Evolutionary conservation across 305 asterid genomes (phyloP).

Genomic region (Salvia sclarea): DNA sequence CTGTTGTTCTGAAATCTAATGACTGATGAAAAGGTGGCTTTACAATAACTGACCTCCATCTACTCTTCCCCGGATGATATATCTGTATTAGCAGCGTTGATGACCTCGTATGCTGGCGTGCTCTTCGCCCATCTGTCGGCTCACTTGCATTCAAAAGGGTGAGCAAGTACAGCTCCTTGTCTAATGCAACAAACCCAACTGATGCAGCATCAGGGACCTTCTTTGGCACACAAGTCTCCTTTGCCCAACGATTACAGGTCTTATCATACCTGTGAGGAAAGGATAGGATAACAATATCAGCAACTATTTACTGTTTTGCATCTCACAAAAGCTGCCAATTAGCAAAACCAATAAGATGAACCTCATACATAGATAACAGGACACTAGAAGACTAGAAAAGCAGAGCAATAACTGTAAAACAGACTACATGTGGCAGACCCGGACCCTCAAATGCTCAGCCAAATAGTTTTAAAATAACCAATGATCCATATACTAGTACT

Average conservation of each 20-base stretch:
- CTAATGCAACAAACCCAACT: slow-evolving; percentile 73
- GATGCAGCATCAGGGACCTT: slow-evolving; percentile 51
- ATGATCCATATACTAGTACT: not conserved
- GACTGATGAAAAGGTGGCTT: slow-evolving; percentile 65
- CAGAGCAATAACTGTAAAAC: not conserved
- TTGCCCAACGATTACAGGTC: slow-evolving; percentile 63
- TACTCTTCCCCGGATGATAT: slow-evolving; percentile 65
- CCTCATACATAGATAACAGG: not conserved
- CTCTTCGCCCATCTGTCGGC: slow-evolving; percentile 40
- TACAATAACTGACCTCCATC: slow-evolving; percentile 62
- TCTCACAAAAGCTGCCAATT: not conserved
- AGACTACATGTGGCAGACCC: not conserved
- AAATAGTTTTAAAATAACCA: not conserved
- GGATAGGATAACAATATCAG: not conserved
- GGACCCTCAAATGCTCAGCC: not conserved
- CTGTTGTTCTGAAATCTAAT: slow-evolving; percentile 67
- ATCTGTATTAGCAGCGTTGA: slow-evolving; percentile 61
- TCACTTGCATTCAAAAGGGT: slow-evolving; percentile 40
- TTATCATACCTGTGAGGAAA: slow-evolving; percentile 53
- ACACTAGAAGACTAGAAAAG: not conserved
- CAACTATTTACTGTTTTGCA: not conserved
- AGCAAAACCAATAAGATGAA: not conserved
- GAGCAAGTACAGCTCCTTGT: slow-evolving; percentile 70
- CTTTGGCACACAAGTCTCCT: slow-evolving; percentile 71
- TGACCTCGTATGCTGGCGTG: slow-evolving; percentile 61